Evolutionary conservation across 1,139 yeast species (phyloP).

Genomic region (Saccharomyces uvarum): DNA sequence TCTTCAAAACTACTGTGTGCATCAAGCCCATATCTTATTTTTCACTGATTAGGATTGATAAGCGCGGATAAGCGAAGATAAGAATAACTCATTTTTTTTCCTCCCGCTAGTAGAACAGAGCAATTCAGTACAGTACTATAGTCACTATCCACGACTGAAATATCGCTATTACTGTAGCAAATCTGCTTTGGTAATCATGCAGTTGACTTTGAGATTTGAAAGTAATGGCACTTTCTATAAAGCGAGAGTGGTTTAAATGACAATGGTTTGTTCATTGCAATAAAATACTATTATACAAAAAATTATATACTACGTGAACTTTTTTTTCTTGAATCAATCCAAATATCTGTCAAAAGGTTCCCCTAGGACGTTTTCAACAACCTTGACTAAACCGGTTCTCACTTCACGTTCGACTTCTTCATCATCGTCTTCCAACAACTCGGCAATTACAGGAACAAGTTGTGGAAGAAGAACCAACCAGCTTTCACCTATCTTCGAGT

Average conservation of each 20-base stretch:
- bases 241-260: background rate
- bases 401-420: conserved; percentile 89
- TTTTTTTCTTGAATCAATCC: conserved; percentile 36
- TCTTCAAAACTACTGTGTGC: background rate
- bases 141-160: background rate
- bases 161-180: background rate
- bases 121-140: background rate
- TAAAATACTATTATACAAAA: background rate
- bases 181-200: too few relatives aligned
- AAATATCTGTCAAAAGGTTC: conserved; percentile 90
- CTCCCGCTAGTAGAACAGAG: conserved; percentile 7
- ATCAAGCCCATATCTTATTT: background rate
- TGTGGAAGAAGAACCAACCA: conserved; percentile 91
- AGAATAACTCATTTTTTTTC: background rate
- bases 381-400: conserved; percentile 85
- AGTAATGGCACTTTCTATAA: background rate
- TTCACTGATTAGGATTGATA: conserved; percentile 1
- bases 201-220: background rate
- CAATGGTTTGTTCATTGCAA: background rate
- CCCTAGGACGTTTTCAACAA: conserved; percentile 84
- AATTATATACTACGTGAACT: background rate
- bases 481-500: conserved; percentile 88
- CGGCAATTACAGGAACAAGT: conserved; percentile 91
- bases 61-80: conserved; percentile 1
- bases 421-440: conserved; percentile 88